These are phyloP conservation scores for Wallacemonas collosoma DNA, from an alignment of 208 protist species.

Conservation along the genomic window DNA sequence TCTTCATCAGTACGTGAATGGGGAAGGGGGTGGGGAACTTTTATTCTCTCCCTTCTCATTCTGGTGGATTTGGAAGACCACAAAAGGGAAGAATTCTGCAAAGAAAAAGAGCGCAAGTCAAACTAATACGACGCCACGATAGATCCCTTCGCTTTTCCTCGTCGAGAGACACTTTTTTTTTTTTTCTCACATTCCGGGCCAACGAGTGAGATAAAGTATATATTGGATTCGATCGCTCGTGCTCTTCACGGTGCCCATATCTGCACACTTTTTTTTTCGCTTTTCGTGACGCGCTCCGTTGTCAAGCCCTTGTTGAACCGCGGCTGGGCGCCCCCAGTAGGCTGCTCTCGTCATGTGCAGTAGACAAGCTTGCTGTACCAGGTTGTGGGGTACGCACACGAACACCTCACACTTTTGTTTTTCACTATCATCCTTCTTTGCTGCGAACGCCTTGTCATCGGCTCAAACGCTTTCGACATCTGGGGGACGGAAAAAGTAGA, in stretches of 20 bases:
- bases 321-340: too few relatives aligned
- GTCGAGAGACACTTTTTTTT: background rate
- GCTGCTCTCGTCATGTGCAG: too few relatives aligned
- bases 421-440: too few relatives aligned
- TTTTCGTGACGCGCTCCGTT: background rate
- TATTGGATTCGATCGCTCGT: background rate
- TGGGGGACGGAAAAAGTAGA: too few relatives aligned
- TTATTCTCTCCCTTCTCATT: background rate
- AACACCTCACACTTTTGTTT: too few relatives aligned
- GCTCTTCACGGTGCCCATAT: background rate
- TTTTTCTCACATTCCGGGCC: background rate
- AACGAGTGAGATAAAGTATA: background rate
- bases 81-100: background rate
- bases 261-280: background rate
- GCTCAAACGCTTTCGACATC: too few relatives aligned
- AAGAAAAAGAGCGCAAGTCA: constrained; percentile 17
- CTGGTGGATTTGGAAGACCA: background rate
- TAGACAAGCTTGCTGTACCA: too few relatives aligned
- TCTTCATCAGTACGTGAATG: background rate
- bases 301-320: too few relatives aligned
- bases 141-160: too few relatives aligned
- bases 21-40: background rate
- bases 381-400: too few relatives aligned
- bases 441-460: too few relatives aligned
- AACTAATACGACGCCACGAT: background rate